These are phyloP conservation scores for Thuja plicata DNA, from an alignment of 83 land plant species.

Conservation along the genomic window DNA sequence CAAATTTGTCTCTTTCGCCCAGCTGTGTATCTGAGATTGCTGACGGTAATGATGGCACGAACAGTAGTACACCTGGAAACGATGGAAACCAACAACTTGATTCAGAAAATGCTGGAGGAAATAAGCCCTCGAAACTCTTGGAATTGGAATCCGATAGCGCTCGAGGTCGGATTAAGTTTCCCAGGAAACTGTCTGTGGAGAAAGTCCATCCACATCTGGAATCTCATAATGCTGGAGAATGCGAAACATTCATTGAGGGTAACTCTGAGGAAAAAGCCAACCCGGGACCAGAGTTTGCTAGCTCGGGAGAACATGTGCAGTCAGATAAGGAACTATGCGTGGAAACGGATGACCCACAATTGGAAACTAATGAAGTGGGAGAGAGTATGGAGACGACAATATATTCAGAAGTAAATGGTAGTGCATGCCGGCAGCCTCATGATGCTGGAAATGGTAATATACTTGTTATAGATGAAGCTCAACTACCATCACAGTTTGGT, in stretches of 20 bases:
- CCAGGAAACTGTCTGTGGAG: not conserved
- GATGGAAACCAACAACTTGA: not conserved
- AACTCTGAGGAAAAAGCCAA: not conserved
- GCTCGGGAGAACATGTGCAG: not conserved
- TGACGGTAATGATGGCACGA: not conserved
- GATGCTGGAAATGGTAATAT: not conserved
- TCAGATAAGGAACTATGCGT: not conserved
- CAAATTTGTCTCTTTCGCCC: not conserved
- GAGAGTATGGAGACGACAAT: not conserved
- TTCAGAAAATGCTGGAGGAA: not conserved
- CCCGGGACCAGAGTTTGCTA: not conserved
- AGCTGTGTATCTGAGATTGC: not conserved
- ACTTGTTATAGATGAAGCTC: not conserved
- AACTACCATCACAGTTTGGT: not conserved
- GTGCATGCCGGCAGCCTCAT: not conserved
- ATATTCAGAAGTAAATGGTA: not conserved
- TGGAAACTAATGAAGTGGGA: not conserved
- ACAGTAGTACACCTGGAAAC: not conserved
- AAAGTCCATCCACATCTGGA: slow-evolving; percentile 15
- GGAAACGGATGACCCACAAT: not conserved
- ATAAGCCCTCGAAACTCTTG: not conserved
- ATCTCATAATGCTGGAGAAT: not conserved
- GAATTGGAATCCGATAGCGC: not conserved
- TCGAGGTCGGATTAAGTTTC: not conserved
- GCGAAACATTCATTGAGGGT: too few relatives aligned